These are phyloP conservation scores for Lupinus albus DNA, from an alignment of 306 rosid genomes.

Conservation along the genomic window DNA sequence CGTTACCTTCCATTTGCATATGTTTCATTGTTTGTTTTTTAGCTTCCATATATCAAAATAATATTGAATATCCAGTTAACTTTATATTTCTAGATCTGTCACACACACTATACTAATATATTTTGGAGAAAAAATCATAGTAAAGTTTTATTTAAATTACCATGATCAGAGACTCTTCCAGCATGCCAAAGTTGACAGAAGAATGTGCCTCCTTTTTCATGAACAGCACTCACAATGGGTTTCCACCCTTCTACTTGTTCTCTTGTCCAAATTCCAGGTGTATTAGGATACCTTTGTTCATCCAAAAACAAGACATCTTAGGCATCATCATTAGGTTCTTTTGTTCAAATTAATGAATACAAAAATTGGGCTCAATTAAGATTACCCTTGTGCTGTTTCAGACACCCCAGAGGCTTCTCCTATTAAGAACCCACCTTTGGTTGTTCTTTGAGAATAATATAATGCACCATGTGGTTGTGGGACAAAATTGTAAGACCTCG, in stretches of 20 bases:
- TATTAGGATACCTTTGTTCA: constrained; percentile 43
- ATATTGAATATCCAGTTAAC: no score
- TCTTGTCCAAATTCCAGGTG: constrained; percentile 59
- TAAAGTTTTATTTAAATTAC: constrained; percentile 4
- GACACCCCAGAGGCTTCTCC: constrained; percentile 58
- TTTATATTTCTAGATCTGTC: no score
- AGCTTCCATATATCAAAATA: no score
- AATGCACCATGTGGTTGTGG: constrained; percentile 56
- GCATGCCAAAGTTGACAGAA: constrained; percentile 70
- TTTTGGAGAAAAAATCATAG: background rate
- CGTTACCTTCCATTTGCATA: no score
- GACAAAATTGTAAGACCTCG: constrained; percentile 50
- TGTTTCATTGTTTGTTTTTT: no score
- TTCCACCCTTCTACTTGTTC: constrained; percentile 61
- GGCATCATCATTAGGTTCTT: background rate
- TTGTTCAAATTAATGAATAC: background rate
- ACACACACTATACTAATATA: no score
- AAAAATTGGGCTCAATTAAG: no score
- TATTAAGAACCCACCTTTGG: constrained; percentile 53
- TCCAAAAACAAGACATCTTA: background rate
- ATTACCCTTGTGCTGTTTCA: constrained; percentile 58
- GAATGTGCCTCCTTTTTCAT: constrained; percentile 53
- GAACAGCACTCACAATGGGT: constrained; percentile 59
- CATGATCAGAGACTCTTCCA: constrained; percentile 52
- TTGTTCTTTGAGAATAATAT: constrained; percentile 55